Evolutionary conservation across 768 basidiomycete genomes (phyloP).

Genomic region (Leccinum rimulosum): DNA sequence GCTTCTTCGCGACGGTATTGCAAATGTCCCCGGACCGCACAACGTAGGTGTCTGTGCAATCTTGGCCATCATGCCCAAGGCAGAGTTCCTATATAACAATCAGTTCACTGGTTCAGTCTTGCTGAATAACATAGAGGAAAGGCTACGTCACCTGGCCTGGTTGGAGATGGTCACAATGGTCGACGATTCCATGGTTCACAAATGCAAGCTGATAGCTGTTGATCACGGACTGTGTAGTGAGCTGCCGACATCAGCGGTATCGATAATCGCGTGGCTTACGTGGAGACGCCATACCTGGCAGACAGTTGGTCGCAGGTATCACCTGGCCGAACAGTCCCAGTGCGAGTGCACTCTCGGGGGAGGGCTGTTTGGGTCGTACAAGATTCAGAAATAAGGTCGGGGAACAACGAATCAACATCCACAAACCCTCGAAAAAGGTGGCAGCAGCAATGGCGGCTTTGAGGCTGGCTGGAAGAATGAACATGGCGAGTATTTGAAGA

Average conservation of each 20-base stretch:
- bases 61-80: slow-evolving; percentile 51
- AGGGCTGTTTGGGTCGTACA: slow-evolving; percentile 44
- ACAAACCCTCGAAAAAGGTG: slow-evolving; percentile 19
- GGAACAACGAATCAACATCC: neutral
- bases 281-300: slow-evolving; percentile 57
- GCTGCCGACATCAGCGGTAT: neutral
- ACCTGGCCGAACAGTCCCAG: slow-evolving; percentile 49
- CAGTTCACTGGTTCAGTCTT: neutral
- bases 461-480: slow-evolving; percentile 14
- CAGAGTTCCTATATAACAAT: slow-evolving; percentile 41
- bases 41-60: slow-evolving; percentile 49
- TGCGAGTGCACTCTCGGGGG: slow-evolving; percentile 46
- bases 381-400: neutral
- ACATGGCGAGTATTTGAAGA: slow-evolving; percentile 11
- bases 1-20: slow-evolving; percentile 35
- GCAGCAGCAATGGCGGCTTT: slow-evolving; percentile 10
- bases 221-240: neutral
- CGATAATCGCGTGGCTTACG: slow-evolving; percentile 41
- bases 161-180: slow-evolving; percentile 57
- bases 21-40: slow-evolving; percentile 53
- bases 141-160: slow-evolving; percentile 42
- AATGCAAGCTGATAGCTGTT: slow-evolving; percentile 56
- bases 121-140: neutral
- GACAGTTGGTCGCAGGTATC: slow-evolving; percentile 65
- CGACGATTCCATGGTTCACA: slow-evolving; percentile 43